A percentile compares a stretch with the other conserved stretches of the same genome.
phyloP scores from a whole-genome alignment of 257 asterid species.

The Thymus quinquecostatus region DNA sequence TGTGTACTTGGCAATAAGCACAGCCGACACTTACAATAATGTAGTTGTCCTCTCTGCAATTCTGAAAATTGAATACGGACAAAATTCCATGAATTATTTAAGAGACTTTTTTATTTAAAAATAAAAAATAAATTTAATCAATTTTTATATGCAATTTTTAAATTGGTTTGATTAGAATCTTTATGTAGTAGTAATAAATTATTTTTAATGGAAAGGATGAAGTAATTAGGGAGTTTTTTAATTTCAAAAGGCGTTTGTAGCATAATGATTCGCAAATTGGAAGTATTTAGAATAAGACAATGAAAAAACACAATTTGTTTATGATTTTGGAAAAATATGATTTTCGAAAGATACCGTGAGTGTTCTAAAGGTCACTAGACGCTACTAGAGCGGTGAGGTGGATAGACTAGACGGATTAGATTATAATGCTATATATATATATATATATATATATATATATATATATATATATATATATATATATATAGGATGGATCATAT shows the following conservation, averaged over 20 bases:
- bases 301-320: neutral
- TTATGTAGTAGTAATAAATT: slow-evolving; percentile 26
- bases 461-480: too few relatives aligned
- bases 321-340: too few relatives aligned
- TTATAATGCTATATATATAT: too few relatives aligned
- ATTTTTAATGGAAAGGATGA: neutral
- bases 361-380: too few relatives aligned
- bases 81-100: slow-evolving; percentile 41
- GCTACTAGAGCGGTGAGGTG: too few relatives aligned
- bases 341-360: slow-evolving; percentile 3
- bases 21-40: slow-evolving; percentile 62
- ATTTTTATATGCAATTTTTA: slow-evolving; percentile 11
- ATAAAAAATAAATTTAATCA: too few relatives aligned
- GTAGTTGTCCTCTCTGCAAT: slow-evolving; percentile 43
- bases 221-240: neutral
- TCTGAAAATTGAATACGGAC: slow-evolving; percentile 40
- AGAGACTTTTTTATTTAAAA: neutral
- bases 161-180: slow-evolving; percentile 31
- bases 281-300: slow-evolving; percentile 8
- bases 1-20: slow-evolving; percentile 32
- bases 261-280: slow-evolving; percentile 8
- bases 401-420: too few relatives aligned
- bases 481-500: too few relatives aligned
- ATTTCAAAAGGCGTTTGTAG: neutral
- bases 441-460: too few relatives aligned